phyloP scores from a whole-genome alignment of 176 grass and related monocot genomes.

The Bothriochloa decipiens region DNA sequence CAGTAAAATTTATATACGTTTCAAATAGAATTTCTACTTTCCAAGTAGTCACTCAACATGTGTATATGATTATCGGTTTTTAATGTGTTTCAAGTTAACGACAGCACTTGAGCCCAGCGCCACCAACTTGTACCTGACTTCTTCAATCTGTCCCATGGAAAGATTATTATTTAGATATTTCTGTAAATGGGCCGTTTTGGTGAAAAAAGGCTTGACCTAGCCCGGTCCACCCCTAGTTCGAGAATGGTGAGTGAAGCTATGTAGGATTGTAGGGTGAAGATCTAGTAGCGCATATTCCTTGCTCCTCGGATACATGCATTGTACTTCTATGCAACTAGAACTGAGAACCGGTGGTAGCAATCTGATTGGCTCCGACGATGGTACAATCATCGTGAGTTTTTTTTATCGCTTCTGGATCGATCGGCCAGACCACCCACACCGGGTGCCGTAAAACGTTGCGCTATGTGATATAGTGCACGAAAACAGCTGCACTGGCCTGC shows the following conservation, averaged over 20 bases:
- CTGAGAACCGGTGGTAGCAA: background rate
- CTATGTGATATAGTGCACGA: too few relatives aligned
- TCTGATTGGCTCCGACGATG: background rate
- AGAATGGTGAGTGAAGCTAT: background rate
- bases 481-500: too few relatives aligned
- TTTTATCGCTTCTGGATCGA: background rate
- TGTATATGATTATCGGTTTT: too few relatives aligned
- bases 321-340: background rate
- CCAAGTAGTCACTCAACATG: too few relatives aligned
- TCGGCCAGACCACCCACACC: too few relatives aligned
- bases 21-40: too few relatives aligned
- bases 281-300: slow-evolving; percentile 28
- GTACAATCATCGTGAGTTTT: background rate
- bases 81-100: background rate
- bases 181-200: background rate
- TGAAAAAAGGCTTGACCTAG: background rate
- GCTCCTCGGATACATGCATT: background rate
- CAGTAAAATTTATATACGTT: too few relatives aligned
- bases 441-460: too few relatives aligned
- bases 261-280: background rate
- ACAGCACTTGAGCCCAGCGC: background rate
- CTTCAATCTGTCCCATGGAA: background rate
- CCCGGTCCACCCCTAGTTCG: background rate
- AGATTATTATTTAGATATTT: background rate
- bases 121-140: background rate